phyloP scores from a whole-genome alignment of 202 grass and related monocot genomes.

The Digitaria exilis region DNA sequence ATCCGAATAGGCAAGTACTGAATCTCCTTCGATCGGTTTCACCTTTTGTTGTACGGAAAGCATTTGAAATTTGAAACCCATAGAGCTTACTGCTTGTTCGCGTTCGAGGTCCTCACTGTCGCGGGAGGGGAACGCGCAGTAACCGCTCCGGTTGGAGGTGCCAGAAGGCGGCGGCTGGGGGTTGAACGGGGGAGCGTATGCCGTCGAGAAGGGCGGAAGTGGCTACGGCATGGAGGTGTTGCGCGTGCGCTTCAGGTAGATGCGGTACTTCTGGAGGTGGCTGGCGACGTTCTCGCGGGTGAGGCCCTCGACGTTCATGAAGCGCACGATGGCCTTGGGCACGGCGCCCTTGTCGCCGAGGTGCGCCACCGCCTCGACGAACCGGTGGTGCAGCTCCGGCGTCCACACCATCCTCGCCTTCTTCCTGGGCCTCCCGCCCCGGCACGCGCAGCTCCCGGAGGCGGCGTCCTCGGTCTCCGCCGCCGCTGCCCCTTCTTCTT shows the following conservation, averaged over 20 bases:
- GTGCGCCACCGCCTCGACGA: conserved; percentile 62
- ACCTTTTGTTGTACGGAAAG: not conserved
- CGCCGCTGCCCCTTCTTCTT: too few species aligned
- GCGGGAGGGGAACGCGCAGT: conserved; percentile 4
- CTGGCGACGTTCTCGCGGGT: conserved; percentile 77
- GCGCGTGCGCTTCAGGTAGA: conserved; percentile 64
- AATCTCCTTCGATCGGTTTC: not conserved
- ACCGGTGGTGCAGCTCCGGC: conserved; percentile 59
- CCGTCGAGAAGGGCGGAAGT: not conserved
- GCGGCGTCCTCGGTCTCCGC: conserved; percentile 19
- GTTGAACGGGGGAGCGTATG: not conserved
- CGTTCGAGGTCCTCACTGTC: not conserved
- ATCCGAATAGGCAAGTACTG: not conserved
- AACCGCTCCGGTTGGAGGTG: not conserved
- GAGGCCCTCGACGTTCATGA: conserved; percentile 77
- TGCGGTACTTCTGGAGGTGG: conserved; percentile 81
- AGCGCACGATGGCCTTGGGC: conserved; percentile 74
- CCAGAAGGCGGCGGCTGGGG: not conserved
- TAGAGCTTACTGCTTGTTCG: conserved; percentile 35
- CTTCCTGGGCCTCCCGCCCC: conserved; percentile 29
- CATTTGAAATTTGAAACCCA: not conserved
- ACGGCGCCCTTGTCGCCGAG: conserved; percentile 62
- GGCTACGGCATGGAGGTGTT: not conserved
- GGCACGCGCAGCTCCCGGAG: not conserved
- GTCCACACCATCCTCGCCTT: conserved; percentile 69